Conservation (phyloP, 2,329 filamentous ascomycete genomes). For the Ascomycota sp. region DNA sequence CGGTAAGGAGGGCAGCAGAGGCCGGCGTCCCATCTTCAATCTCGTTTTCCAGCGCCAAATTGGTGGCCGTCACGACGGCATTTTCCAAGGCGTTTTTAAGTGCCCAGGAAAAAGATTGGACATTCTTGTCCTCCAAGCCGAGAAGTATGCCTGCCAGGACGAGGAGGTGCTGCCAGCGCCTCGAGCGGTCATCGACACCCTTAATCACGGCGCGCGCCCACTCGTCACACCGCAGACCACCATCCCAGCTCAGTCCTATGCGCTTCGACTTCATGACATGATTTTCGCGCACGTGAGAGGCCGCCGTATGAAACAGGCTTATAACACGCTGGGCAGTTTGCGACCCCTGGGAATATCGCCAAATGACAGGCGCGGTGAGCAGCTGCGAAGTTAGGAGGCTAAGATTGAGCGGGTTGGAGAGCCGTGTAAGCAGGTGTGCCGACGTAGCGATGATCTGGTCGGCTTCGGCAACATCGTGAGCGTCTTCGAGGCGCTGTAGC, state of each 20-base stretch:
- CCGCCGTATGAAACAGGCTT: slow-evolving; percentile 49
- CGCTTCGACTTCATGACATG: slow-evolving; percentile 17
- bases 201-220: slow-evolving; percentile 35
- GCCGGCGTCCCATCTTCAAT: slow-evolving; percentile 18
- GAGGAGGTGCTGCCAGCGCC: slow-evolving; percentile 66
- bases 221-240: slow-evolving; percentile 23
- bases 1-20: slow-evolving; percentile 37
- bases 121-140: slow-evolving; percentile 44
- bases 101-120: slow-evolving; percentile 37
- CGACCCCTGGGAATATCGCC: slow-evolving; percentile 36
- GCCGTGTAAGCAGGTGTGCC: slow-evolving; percentile 40
- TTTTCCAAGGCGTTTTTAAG: slow-evolving; percentile 47
- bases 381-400: slow-evolving; percentile 50
- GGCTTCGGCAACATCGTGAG: slow-evolving; percentile 25
- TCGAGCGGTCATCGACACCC: slow-evolving; percentile 34
- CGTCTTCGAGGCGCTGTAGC: slow-evolving; percentile 34
- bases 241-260: slow-evolving; percentile 13
- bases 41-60: slow-evolving; percentile 42
- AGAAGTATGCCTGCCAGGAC: slow-evolving; percentile 57
- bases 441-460: slow-evolving; percentile 42
- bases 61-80: slow-evolving; percentile 51
- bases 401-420: slow-evolving; percentile 55
- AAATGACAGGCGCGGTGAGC: slow-evolving; percentile 48
- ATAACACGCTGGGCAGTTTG: slow-evolving; percentile 42
- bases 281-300: slow-evolving; percentile 27